Conservation (phyloP, 2,329 filamentous ascomycete genomes). For the Fusarium veterinarium region DNA sequence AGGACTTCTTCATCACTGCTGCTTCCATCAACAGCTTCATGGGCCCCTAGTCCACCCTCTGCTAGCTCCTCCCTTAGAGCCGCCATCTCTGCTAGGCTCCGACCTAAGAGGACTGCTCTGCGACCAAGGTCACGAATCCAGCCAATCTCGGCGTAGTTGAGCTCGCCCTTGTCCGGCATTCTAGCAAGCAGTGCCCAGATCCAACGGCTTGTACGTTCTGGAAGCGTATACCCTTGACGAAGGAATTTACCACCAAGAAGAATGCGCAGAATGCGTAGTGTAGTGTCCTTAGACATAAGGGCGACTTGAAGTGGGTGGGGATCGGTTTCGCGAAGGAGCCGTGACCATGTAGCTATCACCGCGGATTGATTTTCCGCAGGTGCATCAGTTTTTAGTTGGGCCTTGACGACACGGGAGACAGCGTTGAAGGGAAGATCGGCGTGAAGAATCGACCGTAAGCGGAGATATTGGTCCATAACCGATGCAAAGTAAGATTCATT, state of each 20-base stretch:
- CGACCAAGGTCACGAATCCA: slow-evolving; percentile 84
- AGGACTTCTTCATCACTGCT: slow-evolving; percentile 54
- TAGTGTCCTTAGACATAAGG: slow-evolving; percentile 73
- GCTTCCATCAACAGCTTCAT: slow-evolving; percentile 61
- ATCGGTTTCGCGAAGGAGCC: slow-evolving; percentile 63
- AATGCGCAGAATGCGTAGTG: slow-evolving; percentile 74
- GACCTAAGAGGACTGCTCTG: slow-evolving; percentile 72
- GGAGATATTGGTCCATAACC: slow-evolving; percentile 72
- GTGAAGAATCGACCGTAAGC: slow-evolving; percentile 72
- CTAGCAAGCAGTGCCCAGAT: slow-evolving; percentile 84
- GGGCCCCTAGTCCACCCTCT: slow-evolving; percentile 54
- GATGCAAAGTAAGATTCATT: slow-evolving; percentile 75
- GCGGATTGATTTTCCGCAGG: slow-evolving; percentile 63
- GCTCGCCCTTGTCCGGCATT: slow-evolving; percentile 77
- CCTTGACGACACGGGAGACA: slow-evolving; percentile 63
- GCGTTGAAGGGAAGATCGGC: slow-evolving; percentile 63
- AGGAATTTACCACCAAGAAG: slow-evolving; percentile 74
- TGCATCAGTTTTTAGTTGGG: slow-evolving; percentile 67
- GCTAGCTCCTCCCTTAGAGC: slow-evolving; percentile 57
- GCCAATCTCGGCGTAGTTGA: slow-evolving; percentile 80
- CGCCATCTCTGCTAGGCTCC: slow-evolving; percentile 65
- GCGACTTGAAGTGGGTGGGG: slow-evolving; percentile 70
- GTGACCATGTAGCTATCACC: slow-evolving; percentile 64
- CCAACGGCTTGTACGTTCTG: slow-evolving; percentile 81
- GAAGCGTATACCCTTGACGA: slow-evolving; percentile 67